These are phyloP conservation scores for Candida quercuum DNA, from an alignment of 805 yeast genomes.

Conservation along the genomic window DNA sequence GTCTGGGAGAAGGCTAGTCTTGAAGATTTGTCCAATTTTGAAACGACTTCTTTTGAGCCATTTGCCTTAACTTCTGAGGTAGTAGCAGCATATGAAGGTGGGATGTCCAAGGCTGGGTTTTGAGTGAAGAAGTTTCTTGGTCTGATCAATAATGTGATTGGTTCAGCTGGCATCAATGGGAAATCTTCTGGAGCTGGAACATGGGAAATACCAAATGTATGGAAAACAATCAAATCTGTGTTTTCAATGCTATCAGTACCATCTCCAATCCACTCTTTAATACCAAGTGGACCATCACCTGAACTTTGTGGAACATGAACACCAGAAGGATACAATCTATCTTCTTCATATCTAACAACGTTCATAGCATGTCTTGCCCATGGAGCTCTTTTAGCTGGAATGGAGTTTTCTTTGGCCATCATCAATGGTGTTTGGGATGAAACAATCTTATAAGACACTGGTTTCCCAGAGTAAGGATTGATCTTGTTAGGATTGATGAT, in stretches of 20 bases:
- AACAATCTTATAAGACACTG: slow-evolving; percentile 71
- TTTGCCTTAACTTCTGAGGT: slow-evolving; percentile 35
- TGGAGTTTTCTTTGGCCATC: slow-evolving; percentile 67
- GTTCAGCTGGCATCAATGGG: slow-evolving; percentile 87
- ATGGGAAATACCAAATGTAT: slow-evolving; percentile 80
- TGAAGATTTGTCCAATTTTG: slow-evolving; percentile 42
- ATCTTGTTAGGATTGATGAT: slow-evolving; percentile 64
- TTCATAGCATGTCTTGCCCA: slow-evolving; percentile 67
- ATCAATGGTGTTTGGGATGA: slow-evolving; percentile 71
- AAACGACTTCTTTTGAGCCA: slow-evolving; percentile 33
- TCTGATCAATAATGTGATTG: slow-evolving; percentile 66
- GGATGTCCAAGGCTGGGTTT: slow-evolving; percentile 73
- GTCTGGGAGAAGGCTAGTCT: slow-evolving; percentile 41
- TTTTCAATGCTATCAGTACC: slow-evolving; percentile 52
- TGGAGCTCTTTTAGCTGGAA: slow-evolving; percentile 76
- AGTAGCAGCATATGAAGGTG: slow-evolving; percentile 54
- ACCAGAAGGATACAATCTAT: slow-evolving; percentile 76
- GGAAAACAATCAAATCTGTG: slow-evolving; percentile 72
- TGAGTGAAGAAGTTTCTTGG: slow-evolving; percentile 76
- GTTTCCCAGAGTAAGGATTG: slow-evolving; percentile 68
- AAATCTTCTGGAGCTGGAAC: slow-evolving; percentile 88
- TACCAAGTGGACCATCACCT: slow-evolving; percentile 62
- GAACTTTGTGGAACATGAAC: slow-evolving; percentile 71
- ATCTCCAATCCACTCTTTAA: slow-evolving; percentile 65
- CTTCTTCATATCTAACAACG: slow-evolving; percentile 70